These are phyloP conservation scores for Dalbergia cochinchinensis DNA, from an alignment of 306 rosid genomes.

Conservation along the genomic window DNA sequence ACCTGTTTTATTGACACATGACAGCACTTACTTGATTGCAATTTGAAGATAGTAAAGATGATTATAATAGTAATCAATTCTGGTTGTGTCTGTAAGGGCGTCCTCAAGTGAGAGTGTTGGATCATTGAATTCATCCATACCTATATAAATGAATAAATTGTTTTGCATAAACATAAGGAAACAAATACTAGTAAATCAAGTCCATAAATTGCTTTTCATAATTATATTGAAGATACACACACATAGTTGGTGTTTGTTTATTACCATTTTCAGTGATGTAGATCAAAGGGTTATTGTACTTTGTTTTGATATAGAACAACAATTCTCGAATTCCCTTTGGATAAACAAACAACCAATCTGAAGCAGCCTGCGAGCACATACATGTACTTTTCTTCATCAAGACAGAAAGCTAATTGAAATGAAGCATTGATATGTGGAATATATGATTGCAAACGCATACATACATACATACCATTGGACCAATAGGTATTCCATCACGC, in stretches of 20 bases:
- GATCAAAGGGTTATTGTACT: constrained; percentile 45
- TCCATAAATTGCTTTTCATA: too few relatives aligned
- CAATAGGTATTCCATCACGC: constrained; percentile 45
- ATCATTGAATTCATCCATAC: constrained; percentile 60
- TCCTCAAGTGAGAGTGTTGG: constrained; percentile 51
- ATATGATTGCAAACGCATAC: neutral
- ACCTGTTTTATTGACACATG: neutral
- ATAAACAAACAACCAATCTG: constrained; percentile 55
- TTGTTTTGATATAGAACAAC: constrained; percentile 47
- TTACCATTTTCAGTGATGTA: constrained; percentile 51
- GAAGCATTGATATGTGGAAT: constrained; percentile 11
- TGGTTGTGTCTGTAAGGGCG: constrained; percentile 54
- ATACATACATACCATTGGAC: constrained; percentile 35
- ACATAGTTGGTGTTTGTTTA: neutral
- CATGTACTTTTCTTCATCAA: neutral
- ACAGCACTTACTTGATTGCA: constrained; percentile 61
- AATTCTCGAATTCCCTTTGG: constrained; percentile 60
- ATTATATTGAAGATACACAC: too few relatives aligned
- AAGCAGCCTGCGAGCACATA: constrained; percentile 49
- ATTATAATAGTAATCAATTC: constrained; percentile 52
- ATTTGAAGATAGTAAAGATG: constrained; percentile 64
- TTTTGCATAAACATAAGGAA: too few relatives aligned
- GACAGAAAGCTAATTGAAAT: neutral
- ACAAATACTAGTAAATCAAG: too few relatives aligned
- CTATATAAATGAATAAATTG: constrained; percentile 40